These are phyloP conservation scores for Gossypium laxum DNA, from an alignment of 441 rosid species.

Conservation along the genomic window DNA sequence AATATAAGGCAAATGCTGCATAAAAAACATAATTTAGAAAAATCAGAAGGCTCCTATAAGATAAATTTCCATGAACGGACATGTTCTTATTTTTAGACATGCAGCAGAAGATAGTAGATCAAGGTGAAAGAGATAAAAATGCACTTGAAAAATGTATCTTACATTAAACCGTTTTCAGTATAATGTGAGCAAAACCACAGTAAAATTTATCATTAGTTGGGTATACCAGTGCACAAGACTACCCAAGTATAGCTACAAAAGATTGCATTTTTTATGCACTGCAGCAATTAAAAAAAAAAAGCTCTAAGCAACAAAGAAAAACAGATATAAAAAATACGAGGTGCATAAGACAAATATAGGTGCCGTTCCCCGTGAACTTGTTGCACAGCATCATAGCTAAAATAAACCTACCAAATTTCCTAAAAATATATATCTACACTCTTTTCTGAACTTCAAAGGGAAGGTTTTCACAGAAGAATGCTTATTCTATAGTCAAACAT, in stretches of 20 bases:
- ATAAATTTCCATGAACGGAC: not conserved
- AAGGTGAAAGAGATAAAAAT: not conserved
- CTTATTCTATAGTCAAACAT: slow-evolving; percentile 1
- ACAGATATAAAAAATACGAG: not conserved
- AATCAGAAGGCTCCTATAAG: slow-evolving; percentile 6
- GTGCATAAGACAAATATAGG: not conserved
- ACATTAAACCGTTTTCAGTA: not conserved
- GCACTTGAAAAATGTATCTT: not conserved
- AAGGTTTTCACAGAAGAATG: slow-evolving; percentile 7
- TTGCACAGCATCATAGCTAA: not conserved
- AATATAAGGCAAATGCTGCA: slow-evolving; percentile 64
- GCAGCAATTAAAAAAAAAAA: not conserved
- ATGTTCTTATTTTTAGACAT: not conserved
- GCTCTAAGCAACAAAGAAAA: not conserved
- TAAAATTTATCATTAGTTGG: not conserved
- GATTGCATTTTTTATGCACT: not conserved
- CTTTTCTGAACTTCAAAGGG: not conserved
- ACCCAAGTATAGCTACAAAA: not conserved
- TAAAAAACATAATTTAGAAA: slow-evolving; percentile 14
- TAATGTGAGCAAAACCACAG: not conserved
- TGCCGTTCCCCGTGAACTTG: not conserved
- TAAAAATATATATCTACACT: not conserved
- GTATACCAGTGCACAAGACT: not conserved
- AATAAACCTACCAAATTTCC: not conserved
- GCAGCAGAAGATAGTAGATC: not conserved